phyloP scores from a whole-genome alignment of 2,329 filamentous ascomycete genomes.

The Penicillium thymicola region DNA sequence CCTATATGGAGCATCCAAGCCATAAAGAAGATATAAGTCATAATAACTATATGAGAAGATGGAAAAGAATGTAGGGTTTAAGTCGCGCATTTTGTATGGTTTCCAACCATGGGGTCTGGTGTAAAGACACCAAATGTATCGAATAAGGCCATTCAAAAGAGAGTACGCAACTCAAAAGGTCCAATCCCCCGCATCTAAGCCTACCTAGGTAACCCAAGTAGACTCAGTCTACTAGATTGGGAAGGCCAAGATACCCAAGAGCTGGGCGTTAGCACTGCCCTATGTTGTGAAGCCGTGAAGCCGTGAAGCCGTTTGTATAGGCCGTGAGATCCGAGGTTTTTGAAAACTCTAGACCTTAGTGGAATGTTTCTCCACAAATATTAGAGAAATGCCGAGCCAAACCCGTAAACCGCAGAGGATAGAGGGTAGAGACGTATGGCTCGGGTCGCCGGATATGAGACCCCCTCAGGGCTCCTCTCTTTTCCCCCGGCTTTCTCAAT shows the following conservation, averaged over 20 bases:
- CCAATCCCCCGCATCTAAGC: not conserved
- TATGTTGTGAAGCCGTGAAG: not conserved
- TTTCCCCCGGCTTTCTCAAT: slow-evolving; percentile 8
- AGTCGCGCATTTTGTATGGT: not conserved
- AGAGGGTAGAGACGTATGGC: not conserved
- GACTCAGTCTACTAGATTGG: not conserved
- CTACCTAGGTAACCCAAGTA: not conserved
- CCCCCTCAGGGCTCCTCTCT: not conserved
- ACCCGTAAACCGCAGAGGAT: not conserved
- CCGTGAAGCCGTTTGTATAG: not conserved
- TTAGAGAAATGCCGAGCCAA: slow-evolving; percentile 4
- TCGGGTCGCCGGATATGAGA: slow-evolving; percentile 23
- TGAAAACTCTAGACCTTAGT: not conserved
- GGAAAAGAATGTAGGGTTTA: not conserved
- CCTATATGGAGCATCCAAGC: not conserved
- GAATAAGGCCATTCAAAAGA: not conserved
- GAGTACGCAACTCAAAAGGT: not conserved
- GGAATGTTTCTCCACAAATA: slow-evolving; percentile 1
- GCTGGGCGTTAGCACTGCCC: not conserved
- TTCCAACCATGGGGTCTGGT: not conserved
- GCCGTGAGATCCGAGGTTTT: not conserved
- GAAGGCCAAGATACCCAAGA: not conserved
- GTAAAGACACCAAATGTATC: not conserved
- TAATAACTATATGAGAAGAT: not conserved
- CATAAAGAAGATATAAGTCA: not conserved